Percentiles rank a stretch among this genome's conserved stretches.
phyloP scores from a whole-genome alignment of 805 yeast species.

The Saccharomycopsis amapae region DNA sequence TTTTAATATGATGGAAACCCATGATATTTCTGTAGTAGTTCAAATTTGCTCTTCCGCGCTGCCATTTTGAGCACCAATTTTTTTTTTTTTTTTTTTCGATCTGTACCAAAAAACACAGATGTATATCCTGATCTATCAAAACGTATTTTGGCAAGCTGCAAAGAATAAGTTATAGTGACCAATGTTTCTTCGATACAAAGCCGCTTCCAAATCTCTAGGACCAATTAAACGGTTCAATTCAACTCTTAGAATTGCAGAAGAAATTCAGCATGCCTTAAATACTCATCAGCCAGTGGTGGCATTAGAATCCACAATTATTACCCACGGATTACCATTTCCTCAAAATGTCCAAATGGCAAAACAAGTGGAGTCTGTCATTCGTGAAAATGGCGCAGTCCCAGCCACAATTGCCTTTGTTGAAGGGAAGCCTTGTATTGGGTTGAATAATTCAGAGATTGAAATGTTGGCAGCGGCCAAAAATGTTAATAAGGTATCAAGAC shows the following conservation, averaged over 20 bases:
- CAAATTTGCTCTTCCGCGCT: too few species aligned
- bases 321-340: slow-evolving; percentile 87
- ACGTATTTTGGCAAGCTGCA: too few species aligned
- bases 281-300: slow-evolving; percentile 67
- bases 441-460: slow-evolving; percentile 41
- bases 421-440: slow-evolving; percentile 70
- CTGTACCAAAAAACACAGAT: too few species aligned
- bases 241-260: slow-evolving; percentile 29
- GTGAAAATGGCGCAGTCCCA: slow-evolving; percentile 64
- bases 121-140: too few species aligned
- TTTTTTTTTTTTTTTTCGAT: too few species aligned
- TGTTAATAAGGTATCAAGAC: slow-evolving; percentile 59
- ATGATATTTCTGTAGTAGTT: too few species aligned
- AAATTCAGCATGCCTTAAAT: slow-evolving; percentile 54
- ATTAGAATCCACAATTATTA: slow-evolving; percentile 77
- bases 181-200: too few species aligned
- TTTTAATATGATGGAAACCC: too few species aligned
- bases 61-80: too few species aligned
- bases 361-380: slow-evolving; percentile 53
- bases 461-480: slow-evolving; percentile 36
- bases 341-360: slow-evolving; percentile 66
- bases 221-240: background rate
- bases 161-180: too few species aligned
- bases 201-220: too few species aligned
- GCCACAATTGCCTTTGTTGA: slow-evolving; percentile 76